Conservation (phyloP, 2,329 filamentous ascomycete genomes). For the Fusarium tjaetaba region DNA sequence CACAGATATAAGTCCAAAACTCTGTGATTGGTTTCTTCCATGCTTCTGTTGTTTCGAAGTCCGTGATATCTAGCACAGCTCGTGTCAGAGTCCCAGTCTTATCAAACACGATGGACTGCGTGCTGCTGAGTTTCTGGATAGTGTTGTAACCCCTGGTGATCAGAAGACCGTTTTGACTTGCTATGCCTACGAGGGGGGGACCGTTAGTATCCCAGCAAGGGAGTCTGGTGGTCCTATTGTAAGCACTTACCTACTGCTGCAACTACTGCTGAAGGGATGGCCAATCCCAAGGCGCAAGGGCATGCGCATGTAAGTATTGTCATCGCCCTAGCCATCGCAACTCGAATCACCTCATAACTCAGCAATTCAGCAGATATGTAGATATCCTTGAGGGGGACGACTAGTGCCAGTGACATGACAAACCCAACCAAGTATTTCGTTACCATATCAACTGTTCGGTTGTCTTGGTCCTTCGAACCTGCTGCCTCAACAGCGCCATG, state of each 20-base stretch:
- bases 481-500: not conserved
- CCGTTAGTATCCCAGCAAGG: not conserved
- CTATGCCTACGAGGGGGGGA: accelerated
- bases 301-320: not conserved
- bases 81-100: not conserved
- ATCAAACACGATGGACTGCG: not conserved
- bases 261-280: not conserved
- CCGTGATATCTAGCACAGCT: not conserved
- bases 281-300: not conserved
- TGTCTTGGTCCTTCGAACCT: not conserved
- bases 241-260: not conserved
- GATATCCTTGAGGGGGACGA: not conserved
- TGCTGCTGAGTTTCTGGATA: not conserved
- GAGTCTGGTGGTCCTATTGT: accelerated
- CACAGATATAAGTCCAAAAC: not conserved
- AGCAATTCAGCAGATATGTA: accelerated
- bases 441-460: not conserved
- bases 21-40: not conserved
- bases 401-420: not conserved
- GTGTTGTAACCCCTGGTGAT: not conserved
- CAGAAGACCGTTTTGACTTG: not conserved
- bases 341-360: not conserved
- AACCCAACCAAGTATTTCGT: not conserved
- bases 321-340: not conserved
- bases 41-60: not conserved